phyloP scores from a whole-genome alignment of 768 basidiomycete genomes.

The Panaeolus cyanescens region DNA sequence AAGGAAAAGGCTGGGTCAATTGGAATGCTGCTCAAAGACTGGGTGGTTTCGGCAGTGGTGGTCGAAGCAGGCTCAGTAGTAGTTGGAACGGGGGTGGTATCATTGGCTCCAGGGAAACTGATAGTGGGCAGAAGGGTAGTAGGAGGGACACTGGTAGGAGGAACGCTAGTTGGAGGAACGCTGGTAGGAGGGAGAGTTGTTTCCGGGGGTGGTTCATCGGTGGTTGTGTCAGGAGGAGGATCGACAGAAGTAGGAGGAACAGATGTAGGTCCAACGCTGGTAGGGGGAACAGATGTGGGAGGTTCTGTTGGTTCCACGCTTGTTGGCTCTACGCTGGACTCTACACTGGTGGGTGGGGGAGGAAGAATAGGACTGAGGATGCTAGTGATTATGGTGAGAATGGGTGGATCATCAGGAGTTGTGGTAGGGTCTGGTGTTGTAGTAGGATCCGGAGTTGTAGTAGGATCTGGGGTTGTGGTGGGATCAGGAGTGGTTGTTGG shows the following conservation, averaged over 20 bases:
- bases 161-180: background rate
- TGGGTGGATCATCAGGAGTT: background rate
- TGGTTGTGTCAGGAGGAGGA: background rate
- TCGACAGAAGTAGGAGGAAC: background rate
- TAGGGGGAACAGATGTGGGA: too few relatives aligned
- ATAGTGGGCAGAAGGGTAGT: background rate
- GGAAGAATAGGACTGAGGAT: too few relatives aligned
- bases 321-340: too few relatives aligned
- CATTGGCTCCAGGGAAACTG: background rate
- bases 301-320: too few relatives aligned
- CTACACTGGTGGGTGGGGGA: too few relatives aligned
- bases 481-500: background rate
- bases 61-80: background rate
- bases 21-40: slow-evolving; percentile 23
- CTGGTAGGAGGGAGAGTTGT: background rate
- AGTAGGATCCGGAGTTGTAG: slow-evolving; percentile 18
- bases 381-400: background rate
- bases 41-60: background rate
- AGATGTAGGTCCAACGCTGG: background rate
- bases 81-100: background rate
- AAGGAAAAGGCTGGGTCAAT: slow-evolving; percentile 45
- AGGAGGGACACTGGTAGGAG: background rate
- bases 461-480: background rate
- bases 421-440: background rate
- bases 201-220: background rate